phyloP scores from a whole-genome alignment of 768 basidiomycete species.

The Russula ochroleuca region DNA sequence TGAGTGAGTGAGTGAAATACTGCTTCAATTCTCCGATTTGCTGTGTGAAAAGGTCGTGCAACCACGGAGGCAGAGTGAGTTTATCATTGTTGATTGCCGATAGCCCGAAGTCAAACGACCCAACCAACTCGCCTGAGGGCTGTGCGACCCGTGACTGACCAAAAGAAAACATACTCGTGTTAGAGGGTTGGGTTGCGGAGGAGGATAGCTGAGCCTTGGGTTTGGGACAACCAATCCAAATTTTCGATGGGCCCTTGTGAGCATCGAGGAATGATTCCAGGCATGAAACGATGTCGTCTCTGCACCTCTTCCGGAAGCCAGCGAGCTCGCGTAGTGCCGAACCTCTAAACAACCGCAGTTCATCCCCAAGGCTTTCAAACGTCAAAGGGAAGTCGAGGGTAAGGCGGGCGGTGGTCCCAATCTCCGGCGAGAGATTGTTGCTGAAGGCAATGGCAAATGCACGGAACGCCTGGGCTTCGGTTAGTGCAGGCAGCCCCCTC shows the following conservation, averaged over 20 bases:
- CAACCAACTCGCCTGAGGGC: no score
- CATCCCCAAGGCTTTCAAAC: background rate
- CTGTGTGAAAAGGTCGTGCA: background rate
- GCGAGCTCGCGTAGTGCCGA: slow-evolving; percentile 2
- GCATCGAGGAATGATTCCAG: slow-evolving; percentile 5
- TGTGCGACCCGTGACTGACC: no score
- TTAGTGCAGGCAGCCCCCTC: background rate
- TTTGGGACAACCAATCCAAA: background rate
- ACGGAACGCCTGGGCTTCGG: slow-evolving; percentile 11
- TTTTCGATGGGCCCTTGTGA: slow-evolving; percentile 1
- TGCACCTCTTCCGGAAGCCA: slow-evolving; percentile 1
- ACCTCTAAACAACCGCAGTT: background rate
- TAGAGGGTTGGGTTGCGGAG: no score
- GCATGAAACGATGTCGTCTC: background rate
- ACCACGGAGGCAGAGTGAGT: background rate
- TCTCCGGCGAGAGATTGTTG: background rate
- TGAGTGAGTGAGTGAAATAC: background rate
- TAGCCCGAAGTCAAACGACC: no score
- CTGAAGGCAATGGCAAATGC: slow-evolving; percentile 24
- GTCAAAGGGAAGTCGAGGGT: slow-evolving; percentile 15
- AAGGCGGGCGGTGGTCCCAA: background rate
- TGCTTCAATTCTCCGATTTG: background rate
- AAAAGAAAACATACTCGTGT: no score
- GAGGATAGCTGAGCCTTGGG: no score
- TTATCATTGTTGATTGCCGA: no score